Evolutionary conservation across 805 yeast genomes (phyloP), one percentile per base, ranked within the genome.

Genomic region (Metschnikowia colocasiae): DNA sequence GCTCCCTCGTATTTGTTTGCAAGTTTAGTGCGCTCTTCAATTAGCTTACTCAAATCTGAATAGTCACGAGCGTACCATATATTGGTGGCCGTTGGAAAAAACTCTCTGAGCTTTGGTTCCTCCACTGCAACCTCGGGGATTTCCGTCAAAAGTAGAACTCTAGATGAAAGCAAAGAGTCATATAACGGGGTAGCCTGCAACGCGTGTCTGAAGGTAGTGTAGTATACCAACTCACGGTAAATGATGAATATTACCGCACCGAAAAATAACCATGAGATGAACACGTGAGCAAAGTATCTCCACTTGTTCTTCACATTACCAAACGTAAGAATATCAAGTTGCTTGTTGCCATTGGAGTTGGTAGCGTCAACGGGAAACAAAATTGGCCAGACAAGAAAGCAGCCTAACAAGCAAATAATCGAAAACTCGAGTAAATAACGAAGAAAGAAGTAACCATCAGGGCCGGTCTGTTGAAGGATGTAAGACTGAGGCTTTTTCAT

Each of bases 381-480:
- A 44, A 87, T 73, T 29, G 91, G 91, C 78, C 86, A 81, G 19
- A 81, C 54, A 19, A 85, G 54, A 10, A 80, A 43, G 43, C 82
- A 78, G 1, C 82, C 82, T 6, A 80, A 23, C 9, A 81, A 52
- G 29, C 83, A 79, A 32, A 84, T 51, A 9, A 73, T 53, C 3
- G 76, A 74, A 51, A 83, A 80, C 25, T 81, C 75, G 37, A 79
- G 75, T 47, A 87, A 58, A 58, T 78, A 86, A 52, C 95, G 74
- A 43, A 85, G 64, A 60, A 82, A 86, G 61, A 87, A 82, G 62
- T 83, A 87, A 2, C 94, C 94, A 65, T 87, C 95, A 27, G 81
- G 63, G 45, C 91, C 87, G 32, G 83, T 70, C 52, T 83, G 83
- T 65, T 85, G 91, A 56, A 87, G 71, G 35, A 83, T 55, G 63